Evolutionary conservation across 2,329 filamentous ascomycete genomes (phyloP).

Genomic region (Pseudogymnoascus sp.): DNA sequence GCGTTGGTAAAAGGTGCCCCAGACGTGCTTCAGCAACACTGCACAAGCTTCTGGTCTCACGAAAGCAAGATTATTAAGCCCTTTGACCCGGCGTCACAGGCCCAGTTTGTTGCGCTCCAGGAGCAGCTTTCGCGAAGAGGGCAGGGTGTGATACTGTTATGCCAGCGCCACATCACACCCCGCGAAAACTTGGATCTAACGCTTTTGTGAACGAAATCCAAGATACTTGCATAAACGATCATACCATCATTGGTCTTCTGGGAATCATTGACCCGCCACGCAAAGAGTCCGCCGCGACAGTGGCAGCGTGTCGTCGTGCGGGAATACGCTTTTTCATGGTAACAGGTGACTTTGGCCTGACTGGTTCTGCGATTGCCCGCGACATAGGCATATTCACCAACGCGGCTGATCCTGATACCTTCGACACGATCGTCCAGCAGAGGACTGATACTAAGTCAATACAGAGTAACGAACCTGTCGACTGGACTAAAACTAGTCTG

Average conservation of each 20-base stretch:
- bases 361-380: conserved; percentile 61
- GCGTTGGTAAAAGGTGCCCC: not conserved
- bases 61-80: conserved; percentile 27
- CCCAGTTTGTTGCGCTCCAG: conserved; percentile 32
- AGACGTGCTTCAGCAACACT: conserved; percentile 22
- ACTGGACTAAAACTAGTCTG: conserved; percentile 13
- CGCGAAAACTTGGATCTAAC: conserved; percentile 33
- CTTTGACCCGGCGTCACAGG: conserved; percentile 29
- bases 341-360: conserved; percentile 71
- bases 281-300: conserved; percentile 48
- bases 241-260: conserved; percentile 45
- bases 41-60: conserved; percentile 24
- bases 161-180: conserved; percentile 32
- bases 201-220: conserved; percentile 45
- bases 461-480: too few relatives aligned
- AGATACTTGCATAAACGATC: conserved; percentile 31
- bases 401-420: conserved; percentile 30
- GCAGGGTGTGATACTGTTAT: conserved; percentile 38
- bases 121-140: conserved; percentile 36
- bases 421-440: conserved; percentile 26
- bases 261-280: conserved; percentile 49
- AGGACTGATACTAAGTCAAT: too few relatives aligned
- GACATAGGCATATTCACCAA: conserved; percentile 62
- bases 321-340: conserved; percentile 71
- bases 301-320: conserved; percentile 55